Evolutionary conservation across 164 flowering plant genomes (phyloP).

Genomic region (Umbilicus rupestris): DNA sequence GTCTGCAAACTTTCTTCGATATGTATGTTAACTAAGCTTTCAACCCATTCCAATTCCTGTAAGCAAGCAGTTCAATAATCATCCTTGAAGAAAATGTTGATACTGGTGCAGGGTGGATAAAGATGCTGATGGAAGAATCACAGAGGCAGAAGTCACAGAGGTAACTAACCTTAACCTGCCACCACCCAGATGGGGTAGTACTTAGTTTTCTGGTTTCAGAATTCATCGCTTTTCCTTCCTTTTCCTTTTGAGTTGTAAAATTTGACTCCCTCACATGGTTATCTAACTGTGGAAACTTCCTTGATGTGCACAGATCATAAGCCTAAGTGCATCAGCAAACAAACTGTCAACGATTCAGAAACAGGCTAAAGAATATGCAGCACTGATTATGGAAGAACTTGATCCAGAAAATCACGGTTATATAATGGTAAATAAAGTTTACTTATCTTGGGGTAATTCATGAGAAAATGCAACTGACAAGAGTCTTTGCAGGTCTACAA

Average conservation of each 20-base stretch:
- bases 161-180: slow-evolving; percentile 12
- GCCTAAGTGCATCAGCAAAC: slow-evolving; percentile 42
- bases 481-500: slow-evolving; percentile 22
- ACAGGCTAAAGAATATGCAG: slow-evolving; percentile 37
- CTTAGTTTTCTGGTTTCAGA: neutral
- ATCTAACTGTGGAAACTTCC: neutral
- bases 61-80: neutral
- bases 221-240: neutral
- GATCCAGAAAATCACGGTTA: slow-evolving; percentile 36
- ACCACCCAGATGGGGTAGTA: neutral
- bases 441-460: neutral
- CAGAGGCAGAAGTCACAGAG: slow-evolving; percentile 36
- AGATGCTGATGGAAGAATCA: slow-evolving; percentile 38
- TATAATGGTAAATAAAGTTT: slow-evolving; percentile 25
- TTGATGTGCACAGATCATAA: slow-evolving; percentile 22
- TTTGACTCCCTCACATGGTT: neutral
- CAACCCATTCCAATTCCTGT: neutral
- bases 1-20: slow-evolving; percentile 40
- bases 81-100: neutral
- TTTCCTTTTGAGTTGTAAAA: neutral
- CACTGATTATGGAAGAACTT: slow-evolving; percentile 40
- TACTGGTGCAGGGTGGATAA: slow-evolving; percentile 31
- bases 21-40: slow-evolving; percentile 18
- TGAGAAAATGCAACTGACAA: neutral
- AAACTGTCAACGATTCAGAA: slow-evolving; percentile 32